Percentiles rank a stretch among this genome's conserved stretches.
phyloP scores from a whole-genome alignment of 441 rosid species.

The Bocquillonia castaneifolia region DNA sequence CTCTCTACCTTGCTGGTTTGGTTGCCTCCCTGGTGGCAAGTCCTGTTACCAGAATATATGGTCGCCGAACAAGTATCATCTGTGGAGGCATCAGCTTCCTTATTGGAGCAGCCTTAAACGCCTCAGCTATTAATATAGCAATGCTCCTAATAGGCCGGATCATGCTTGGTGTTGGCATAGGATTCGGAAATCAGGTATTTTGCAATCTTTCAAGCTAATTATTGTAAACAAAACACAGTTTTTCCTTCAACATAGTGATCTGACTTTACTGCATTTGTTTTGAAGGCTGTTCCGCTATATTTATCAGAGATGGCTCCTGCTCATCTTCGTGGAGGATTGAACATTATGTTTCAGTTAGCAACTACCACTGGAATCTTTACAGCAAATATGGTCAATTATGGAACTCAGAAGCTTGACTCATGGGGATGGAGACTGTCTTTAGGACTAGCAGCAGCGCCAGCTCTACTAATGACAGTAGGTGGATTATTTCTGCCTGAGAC shows the following conservation, averaged over 20 bases:
- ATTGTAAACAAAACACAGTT: background rate
- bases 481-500: conserved; percentile 71
- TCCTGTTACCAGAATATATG: conserved; percentile 65
- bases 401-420: conserved; percentile 66
- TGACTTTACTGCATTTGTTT: conserved; percentile 2
- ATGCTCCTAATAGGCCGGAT: conserved; percentile 83
- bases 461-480: conserved; percentile 65
- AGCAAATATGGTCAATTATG: conserved; percentile 82
- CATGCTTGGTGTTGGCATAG: conserved; percentile 88
- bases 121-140: conserved; percentile 54
- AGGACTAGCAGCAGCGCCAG: conserved; percentile 79
- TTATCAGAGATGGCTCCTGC: conserved; percentile 89
- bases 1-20: conserved; percentile 83
- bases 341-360: conserved; percentile 88
- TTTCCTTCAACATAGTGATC: background rate
- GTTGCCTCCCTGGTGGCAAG: conserved; percentile 75
- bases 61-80: conserved; percentile 70
- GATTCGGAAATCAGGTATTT: conserved; percentile 86
- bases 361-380: conserved; percentile 78
- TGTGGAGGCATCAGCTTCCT: conserved; percentile 83
- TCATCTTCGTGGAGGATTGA: conserved; percentile 79
- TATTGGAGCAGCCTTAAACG: conserved; percentile 62
- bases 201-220: background rate
- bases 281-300: conserved; percentile 79
- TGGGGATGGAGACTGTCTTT: conserved; percentile 97